Conservation (phyloP, 2,329 filamentous ascomycete genomes). For the Zasmidium angulare region DNA sequence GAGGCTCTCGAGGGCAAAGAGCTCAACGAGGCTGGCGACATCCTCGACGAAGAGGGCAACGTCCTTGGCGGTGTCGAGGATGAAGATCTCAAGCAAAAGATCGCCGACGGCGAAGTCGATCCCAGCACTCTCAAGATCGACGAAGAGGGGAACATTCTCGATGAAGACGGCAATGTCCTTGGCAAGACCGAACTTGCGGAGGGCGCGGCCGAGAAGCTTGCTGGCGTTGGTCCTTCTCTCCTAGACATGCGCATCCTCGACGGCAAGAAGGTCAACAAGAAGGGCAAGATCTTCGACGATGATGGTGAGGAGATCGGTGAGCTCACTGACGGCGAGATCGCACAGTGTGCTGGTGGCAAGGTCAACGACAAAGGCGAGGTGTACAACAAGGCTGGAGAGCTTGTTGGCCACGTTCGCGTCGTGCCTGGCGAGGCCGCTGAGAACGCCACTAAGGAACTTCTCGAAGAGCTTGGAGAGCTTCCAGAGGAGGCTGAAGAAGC, state of each 20-base stretch:
- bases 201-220: conserved; percentile 49
- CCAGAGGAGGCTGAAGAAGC: conserved; percentile 34
- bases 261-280: conserved; percentile 59
- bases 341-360: conserved; percentile 48
- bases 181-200: conserved; percentile 53
- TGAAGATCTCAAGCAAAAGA: conserved; percentile 41
- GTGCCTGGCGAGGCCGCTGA: conserved; percentile 52
- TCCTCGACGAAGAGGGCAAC: conserved; percentile 51
- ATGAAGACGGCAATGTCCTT: conserved; percentile 52
- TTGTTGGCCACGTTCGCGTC: conserved; percentile 51
- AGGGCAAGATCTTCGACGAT: conserved; percentile 53
- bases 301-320: conserved; percentile 54
- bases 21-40: conserved; percentile 51
- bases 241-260: conserved; percentile 49
- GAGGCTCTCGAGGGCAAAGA: conserved; percentile 53
- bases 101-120: conserved; percentile 40
- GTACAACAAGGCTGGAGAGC: conserved; percentile 51
- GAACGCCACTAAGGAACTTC: conserved; percentile 49
- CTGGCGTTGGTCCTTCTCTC: conserved; percentile 38
- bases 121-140: conserved; percentile 52
- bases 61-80: conserved; percentile 52
- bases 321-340: conserved; percentile 48
- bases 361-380: conserved; percentile 54
- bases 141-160: conserved; percentile 52
- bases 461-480: conserved; percentile 49